Evolutionary conservation across 306 rosid species (phyloP).

Genomic region (Alnus glutinosa): DNA sequence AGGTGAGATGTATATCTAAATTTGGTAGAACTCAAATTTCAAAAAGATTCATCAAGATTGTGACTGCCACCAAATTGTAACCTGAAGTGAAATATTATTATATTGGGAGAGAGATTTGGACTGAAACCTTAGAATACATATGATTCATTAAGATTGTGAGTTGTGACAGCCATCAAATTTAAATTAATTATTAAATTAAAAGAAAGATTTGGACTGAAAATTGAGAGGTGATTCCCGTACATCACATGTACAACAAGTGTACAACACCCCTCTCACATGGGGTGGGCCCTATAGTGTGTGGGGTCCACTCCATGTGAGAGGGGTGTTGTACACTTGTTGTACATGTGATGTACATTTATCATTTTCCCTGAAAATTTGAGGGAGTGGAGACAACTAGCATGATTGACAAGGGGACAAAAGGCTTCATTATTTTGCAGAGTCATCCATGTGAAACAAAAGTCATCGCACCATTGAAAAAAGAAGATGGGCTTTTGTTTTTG

Average conservation of each 20-base stretch:
- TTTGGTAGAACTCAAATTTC: background rate
- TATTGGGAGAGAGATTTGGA: background rate
- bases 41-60: background rate
- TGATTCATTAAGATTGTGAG: background rate
- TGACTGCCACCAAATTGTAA: background rate
- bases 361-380: background rate
- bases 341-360: too few relatives aligned
- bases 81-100: background rate
- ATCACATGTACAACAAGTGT: too few relatives aligned
- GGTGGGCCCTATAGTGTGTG: too few relatives aligned
- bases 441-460: background rate
- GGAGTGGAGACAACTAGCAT: background rate
- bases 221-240: too few relatives aligned
- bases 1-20: background rate
- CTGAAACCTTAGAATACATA: background rate
- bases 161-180: background rate
- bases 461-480: background rate
- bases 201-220: background rate
- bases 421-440: background rate
- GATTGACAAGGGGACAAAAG: conserved; percentile 15
- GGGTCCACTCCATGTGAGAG: too few relatives aligned
- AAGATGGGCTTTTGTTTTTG: background rate
- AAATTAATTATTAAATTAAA: too few relatives aligned
- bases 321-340: too few relatives aligned
- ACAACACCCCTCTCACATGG: too few relatives aligned